A percentile compares a stretch with the other conserved stretches of the same genome.
Evolutionary conservation across 176 grass and related monocot genomes (phyloP).

Genomic region (Paspalum notatum): DNA sequence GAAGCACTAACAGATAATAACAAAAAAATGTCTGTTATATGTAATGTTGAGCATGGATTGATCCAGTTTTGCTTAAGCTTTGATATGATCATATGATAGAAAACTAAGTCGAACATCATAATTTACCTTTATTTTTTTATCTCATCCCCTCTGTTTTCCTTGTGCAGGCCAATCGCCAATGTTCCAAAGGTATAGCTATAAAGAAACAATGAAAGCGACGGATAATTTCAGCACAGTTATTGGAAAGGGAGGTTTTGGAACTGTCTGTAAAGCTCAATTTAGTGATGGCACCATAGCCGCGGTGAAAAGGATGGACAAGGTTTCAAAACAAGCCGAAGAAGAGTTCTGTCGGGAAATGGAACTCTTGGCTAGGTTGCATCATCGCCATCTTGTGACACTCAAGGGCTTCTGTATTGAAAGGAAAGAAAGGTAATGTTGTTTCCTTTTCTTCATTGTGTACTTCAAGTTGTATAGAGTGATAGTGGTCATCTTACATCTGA

Average conservation of each 20-base stretch:
- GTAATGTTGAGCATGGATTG: not conserved
- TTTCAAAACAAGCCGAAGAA: constrained; percentile 93
- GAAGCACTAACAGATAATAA: not conserved
- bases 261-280: constrained; percentile 86
- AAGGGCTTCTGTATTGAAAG: constrained; percentile 91
- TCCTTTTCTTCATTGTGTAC: not conserved
- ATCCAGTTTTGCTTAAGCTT: constrained; percentile 7
- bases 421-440: constrained; percentile 67
- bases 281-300: constrained; percentile 72
- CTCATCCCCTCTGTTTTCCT: constrained; percentile 7
- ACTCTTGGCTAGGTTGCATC: constrained; percentile 90
- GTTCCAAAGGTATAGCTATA: constrained; percentile 84
- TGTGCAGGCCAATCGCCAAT: constrained; percentile 87
- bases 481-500: not conserved
- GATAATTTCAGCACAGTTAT: constrained; percentile 80
- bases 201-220: constrained; percentile 76
- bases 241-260: constrained; percentile 98
- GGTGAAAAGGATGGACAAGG: constrained; percentile 96
- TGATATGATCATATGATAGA: no score
- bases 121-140: not conserved
- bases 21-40: not conserved
- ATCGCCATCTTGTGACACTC: constrained; percentile 93
- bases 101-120: not conserved
- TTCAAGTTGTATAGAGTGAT: not conserved
- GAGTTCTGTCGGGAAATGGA: constrained; percentile 97